Base-by-base conservation (phyloP, 2,329 filamentous ascomycete species). In the Fusarium austroafricanum region DNA sequence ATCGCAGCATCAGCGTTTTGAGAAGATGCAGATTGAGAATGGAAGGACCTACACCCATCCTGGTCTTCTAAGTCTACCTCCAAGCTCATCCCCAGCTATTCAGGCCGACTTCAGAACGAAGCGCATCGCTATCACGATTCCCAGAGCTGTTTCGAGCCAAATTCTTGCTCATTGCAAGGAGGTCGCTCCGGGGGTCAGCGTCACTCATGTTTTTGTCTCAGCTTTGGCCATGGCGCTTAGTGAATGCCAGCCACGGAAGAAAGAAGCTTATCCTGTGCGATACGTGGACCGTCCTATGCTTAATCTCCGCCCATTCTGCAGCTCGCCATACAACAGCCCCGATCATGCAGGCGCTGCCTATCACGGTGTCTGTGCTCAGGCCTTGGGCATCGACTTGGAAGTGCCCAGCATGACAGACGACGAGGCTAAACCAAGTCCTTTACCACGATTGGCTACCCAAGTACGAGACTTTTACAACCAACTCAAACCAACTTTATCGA, bases 381-480 rank as follows among this genome's bases (percentile, higher is more conserved):
- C 54, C 7, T 14, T 58, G 2, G 18, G 4, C 2, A 49, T 57
- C 2, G 56, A 59, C 3, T 0, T 59, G 4, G 5, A 35, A 6
- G 35, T 42, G 9, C 35, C 42, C 6, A 6, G 15, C 7, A 5
- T 12, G 3, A 4, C 8, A 2, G 17, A 15, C 1, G 17, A 3
- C 1, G 5, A 7, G 0, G 0, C 14, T 10, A 2, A 4, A 0
- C 2, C 6, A 2, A 38, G 18, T n/a, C 7, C 15, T 3, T 4
- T 59, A 4, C 3, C 35, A 9, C 4, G 17, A 10, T 6, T 42
- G 3, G 53, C 28, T 2, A 15, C 12, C 2, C 1, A 31, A 1
- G 42, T 58, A 6, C 42, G 17, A 23, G 42, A 49, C 4, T n/a
- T 57, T 2, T 49, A 59, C 0, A 33, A 12, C 8, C 29, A 21